These are phyloP conservation scores for Alternaria incomplexa DNA, from an alignment of 2,329 filamentous ascomycete species.

Conservation along the genomic window DNA sequence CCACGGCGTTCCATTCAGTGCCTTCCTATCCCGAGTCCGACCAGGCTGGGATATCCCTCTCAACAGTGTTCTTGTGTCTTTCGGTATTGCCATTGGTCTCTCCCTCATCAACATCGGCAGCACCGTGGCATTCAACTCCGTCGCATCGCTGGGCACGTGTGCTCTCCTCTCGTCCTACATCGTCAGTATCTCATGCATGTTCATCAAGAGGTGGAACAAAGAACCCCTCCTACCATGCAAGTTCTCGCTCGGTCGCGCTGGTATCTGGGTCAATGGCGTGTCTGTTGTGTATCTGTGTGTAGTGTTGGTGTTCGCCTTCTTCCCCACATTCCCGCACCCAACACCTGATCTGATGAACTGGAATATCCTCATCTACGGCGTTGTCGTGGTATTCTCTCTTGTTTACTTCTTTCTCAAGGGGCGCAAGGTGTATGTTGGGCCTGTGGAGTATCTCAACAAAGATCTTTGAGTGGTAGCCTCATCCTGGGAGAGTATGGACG, in stretches of 20 bases:
- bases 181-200: constrained; percentile 56
- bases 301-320: constrained; percentile 54
- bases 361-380: constrained; percentile 55
- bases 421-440: constrained; percentile 49
- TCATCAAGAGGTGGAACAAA: constrained; percentile 51
- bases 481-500: background rate
- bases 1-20: constrained; percentile 21
- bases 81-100: constrained; percentile 49
- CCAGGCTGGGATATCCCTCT: constrained; percentile 45
- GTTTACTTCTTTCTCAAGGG: constrained; percentile 53
- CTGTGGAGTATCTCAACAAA: constrained; percentile 34
- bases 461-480: background rate
- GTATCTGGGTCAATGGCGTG: constrained; percentile 52
- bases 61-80: constrained; percentile 54
- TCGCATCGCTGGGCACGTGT: constrained; percentile 30
- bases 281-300: constrained; percentile 50
- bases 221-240: constrained; percentile 52
- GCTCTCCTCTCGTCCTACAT: constrained; percentile 34
- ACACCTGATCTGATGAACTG: constrained; percentile 55
- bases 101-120: constrained; percentile 59
- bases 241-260: constrained; percentile 55
- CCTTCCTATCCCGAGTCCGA: constrained; percentile 18
- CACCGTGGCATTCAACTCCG: constrained; percentile 37
- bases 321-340: constrained; percentile 45
- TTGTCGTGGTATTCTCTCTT: constrained; percentile 52